These are phyloP conservation scores for Tricharina praecox DNA, from an alignment of 495 filamentous ascomycete species.

Conservation along the genomic window DNA sequence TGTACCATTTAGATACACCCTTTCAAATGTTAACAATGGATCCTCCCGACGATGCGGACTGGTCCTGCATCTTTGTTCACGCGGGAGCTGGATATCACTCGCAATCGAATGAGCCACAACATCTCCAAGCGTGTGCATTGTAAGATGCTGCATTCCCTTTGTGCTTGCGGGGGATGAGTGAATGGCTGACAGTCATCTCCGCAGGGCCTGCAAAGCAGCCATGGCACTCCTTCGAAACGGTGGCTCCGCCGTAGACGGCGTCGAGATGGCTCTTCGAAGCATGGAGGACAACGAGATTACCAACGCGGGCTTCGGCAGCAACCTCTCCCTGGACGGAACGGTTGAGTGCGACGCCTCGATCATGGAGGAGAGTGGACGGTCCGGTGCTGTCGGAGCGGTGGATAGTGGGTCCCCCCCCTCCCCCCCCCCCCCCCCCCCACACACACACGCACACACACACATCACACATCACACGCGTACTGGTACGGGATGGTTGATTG, in stretches of 20 bases:
- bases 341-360: conserved; percentile 91
- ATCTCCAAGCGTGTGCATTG: conserved; percentile 74
- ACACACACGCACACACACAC: no score
- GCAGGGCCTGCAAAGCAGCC: conserved; percentile 59
- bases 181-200: conserved; percentile 1
- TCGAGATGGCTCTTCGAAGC: conserved; percentile 70
- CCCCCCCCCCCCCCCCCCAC: no score
- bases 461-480: no score
- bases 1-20: no score
- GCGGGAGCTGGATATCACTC: conserved; percentile 95
- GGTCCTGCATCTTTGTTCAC: conserved; percentile 72
- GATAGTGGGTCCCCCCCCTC: conserved; percentile 44
- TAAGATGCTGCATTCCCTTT: conserved; percentile 34
- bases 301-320: conserved; percentile 91
- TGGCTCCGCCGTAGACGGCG: conserved; percentile 70
- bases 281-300: conserved; percentile 91
- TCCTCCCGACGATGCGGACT: not conserved
- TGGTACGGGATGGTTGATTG: no score
- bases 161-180: not conserved
- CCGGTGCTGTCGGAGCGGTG: conserved; percentile 82
- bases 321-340: conserved; percentile 70
- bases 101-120: conserved; percentile 57
- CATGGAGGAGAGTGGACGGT: conserved; percentile 76
- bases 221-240: conserved; percentile 67
- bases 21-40: not conserved